phyloP scores from a whole-genome alignment of 2,329 filamentous ascomycete species.

The Huntiella abstrusa region DNA sequence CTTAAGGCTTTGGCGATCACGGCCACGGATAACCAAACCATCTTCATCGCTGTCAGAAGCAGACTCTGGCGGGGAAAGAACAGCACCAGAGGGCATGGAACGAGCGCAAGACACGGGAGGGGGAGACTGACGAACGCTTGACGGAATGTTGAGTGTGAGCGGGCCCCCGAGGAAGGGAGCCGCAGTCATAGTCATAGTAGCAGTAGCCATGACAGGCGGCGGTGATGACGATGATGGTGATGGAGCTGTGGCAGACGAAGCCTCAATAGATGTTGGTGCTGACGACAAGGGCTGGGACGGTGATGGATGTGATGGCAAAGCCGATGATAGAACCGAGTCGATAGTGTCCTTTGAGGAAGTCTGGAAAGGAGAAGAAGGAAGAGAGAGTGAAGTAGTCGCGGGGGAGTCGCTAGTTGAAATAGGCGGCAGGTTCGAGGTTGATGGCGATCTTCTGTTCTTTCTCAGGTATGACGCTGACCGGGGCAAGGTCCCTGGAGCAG shows the following conservation, averaged over 20 bases:
- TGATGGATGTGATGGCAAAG: slow-evolving; percentile 3
- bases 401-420: slow-evolving; percentile 6
- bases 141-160: slow-evolving; percentile 24
- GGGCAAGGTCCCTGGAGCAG: slow-evolving; percentile 35
- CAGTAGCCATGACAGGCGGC: slow-evolving; percentile 8
- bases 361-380: slow-evolving; percentile 5
- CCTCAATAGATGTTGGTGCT: slow-evolving; percentile 4
- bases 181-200: slow-evolving; percentile 10
- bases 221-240: slow-evolving; percentile 3
- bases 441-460: slow-evolving; percentile 41
- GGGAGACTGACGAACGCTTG: slow-evolving; percentile 63
- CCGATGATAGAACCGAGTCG: slow-evolving; percentile 7
- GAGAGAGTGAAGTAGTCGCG: not conserved
- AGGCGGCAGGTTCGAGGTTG: slow-evolving; percentile 15
- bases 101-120: slow-evolving; percentile 56
- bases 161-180: slow-evolving; percentile 6
- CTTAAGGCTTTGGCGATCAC: slow-evolving; percentile 32
- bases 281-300: not conserved
- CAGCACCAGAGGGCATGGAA: slow-evolving; percentile 61
- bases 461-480: slow-evolving; percentile 48
- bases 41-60: slow-evolving; percentile 48
- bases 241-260: slow-evolving; percentile 3
- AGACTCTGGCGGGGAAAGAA: slow-evolving; percentile 85
- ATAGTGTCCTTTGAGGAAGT: slow-evolving; percentile 4
- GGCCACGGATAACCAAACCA: slow-evolving; percentile 30